Percentiles rank a stretch among this genome's conserved stretches.
These are phyloP conservation scores for Apophysomyces ossiformis DNA, from an alignment of 371 early-diverging fungal species.

Conservation along the genomic window DNA sequence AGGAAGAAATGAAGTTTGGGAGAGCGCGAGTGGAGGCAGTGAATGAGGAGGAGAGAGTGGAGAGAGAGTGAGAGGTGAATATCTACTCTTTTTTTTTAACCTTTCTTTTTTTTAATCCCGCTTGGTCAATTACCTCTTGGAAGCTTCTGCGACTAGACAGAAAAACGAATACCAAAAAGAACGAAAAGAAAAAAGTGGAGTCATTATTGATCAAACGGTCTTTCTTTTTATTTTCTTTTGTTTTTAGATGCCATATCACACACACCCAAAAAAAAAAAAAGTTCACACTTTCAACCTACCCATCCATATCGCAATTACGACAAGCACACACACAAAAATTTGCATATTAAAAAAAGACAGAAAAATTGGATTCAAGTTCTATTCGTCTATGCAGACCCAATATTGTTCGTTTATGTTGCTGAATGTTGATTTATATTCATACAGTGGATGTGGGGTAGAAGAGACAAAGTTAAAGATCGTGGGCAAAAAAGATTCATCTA, in stretches of 20 bases:
- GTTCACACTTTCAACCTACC: too few relatives aligned
- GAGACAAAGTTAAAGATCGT: too few relatives aligned
- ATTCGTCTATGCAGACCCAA: too few relatives aligned
- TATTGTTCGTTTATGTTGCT: too few relatives aligned
- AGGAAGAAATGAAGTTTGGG: constrained; percentile 7
- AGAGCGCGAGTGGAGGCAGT: constrained; percentile 7
- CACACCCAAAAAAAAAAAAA: too few relatives aligned
- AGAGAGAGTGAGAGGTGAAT: constrained; percentile 11
- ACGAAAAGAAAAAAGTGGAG: not conserved
- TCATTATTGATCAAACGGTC: constrained; percentile 6
- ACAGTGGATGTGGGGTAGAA: too few relatives aligned
- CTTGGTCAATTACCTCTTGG: constrained; percentile 5
- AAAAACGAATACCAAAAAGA: constrained; percentile 8
- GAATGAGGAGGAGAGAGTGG: constrained; percentile 2
- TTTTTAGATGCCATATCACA: not conserved
- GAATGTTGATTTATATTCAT: too few relatives aligned
- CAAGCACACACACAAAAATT: too few relatives aligned
- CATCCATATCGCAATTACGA: too few relatives aligned
- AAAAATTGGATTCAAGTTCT: too few relatives aligned
- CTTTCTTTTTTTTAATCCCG: constrained; percentile 10
- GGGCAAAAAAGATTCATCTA: too few relatives aligned
- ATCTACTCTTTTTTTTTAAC: constrained; percentile 11
- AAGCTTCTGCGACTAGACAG: constrained; percentile 1
- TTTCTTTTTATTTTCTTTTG: not conserved
- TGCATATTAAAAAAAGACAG: too few relatives aligned